Evolutionary conservation across 768 basidiomycete species (phyloP), one percentile per base, ranked within the genome.

Genomic region (Xanthoconium purpureum): DNA sequence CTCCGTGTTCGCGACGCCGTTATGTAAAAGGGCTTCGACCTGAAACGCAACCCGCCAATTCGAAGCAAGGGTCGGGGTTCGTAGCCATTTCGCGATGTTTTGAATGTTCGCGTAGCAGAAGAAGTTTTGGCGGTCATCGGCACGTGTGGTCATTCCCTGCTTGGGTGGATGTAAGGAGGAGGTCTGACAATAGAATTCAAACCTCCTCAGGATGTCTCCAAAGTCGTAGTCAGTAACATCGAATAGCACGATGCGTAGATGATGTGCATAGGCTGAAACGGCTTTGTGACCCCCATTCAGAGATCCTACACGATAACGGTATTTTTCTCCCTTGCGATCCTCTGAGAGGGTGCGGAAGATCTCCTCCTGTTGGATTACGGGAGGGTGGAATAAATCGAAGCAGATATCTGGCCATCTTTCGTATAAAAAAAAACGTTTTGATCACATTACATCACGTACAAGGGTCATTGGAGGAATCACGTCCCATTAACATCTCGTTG

Each of bases 1-100:
- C 9, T 71, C 70, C 0, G 88, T 84, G 56, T 84, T 82, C 20
- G 92, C 74, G 18, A 82, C 69, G 0, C 81, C 80, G 56, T 87
- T 88, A 24, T 75, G 82, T 6, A 93, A 67, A 12, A 91, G 73
- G 0, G 83, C 80, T 66, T 89, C 89, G 30, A 91, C 72, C 68
- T 94, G 91, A 66, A 91, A 94, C 1, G 85, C 87, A 33, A 90
- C 77, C 5, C 74, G 70, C 87, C 88, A 92, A 24, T 65, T 60
- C 6, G 59, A 52, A 33, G 50, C 11, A 30, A 69, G 52, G 14
- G 79, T 75, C 45, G 85, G 77, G 5, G 67, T 70, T 32, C 68
- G 67, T 42, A 88, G 60, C 71, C 76, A 77, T 15, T 63, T 65
- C 15, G 75, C 72, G 10, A 89, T 66, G 10, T 70, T 71, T 56